These are phyloP conservation scores for Calvatia gigantea DNA, from an alignment of 768 basidiomycete genomes.

Conservation along the genomic window DNA sequence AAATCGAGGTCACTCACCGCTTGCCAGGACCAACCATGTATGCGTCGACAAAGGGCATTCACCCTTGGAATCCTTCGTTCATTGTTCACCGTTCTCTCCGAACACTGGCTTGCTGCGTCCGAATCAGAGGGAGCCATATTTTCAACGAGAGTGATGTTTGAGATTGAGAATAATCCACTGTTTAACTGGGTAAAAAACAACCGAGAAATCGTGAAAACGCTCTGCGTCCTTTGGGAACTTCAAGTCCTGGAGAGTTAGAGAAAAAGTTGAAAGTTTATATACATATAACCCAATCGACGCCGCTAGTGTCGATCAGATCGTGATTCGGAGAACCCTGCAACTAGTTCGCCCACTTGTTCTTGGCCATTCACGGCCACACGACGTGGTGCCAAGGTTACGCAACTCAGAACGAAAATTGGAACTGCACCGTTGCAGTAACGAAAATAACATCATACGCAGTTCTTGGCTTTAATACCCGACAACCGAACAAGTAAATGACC, in stretches of 20 bases:
- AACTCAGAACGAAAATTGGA: background rate
- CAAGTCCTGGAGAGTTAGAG: conserved; percentile 5
- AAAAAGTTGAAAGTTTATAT: background rate
- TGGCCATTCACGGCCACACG: background rate
- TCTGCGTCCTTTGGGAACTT: conserved; percentile 10
- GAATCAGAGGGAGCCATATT: background rate
- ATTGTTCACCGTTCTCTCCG: conserved; percentile 5
- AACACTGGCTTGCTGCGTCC: conserved; percentile 1
- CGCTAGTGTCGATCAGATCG: background rate
- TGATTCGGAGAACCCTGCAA: background rate
- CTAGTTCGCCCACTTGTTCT: background rate
- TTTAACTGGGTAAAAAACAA: background rate
- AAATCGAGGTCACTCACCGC: conserved; percentile 29
- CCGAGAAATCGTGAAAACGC: conserved; percentile 3
- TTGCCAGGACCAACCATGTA: conserved; percentile 51
- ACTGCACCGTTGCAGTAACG: background rate
- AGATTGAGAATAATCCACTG: background rate
- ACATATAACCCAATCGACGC: background rate
- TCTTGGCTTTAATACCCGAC: background rate
- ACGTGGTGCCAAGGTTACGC: background rate
- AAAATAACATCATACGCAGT: background rate
- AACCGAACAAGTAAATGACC: background rate
- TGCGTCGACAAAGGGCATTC: conserved; percentile 20
- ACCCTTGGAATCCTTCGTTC: conserved; percentile 1
- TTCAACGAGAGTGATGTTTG: conserved; percentile 7